A percentile compares a stretch with the other conserved stretches of the same genome.
Evolutionary conservation across 176 grass and related monocot species (phyloP).

Genomic region (Juncus effusus): DNA sequence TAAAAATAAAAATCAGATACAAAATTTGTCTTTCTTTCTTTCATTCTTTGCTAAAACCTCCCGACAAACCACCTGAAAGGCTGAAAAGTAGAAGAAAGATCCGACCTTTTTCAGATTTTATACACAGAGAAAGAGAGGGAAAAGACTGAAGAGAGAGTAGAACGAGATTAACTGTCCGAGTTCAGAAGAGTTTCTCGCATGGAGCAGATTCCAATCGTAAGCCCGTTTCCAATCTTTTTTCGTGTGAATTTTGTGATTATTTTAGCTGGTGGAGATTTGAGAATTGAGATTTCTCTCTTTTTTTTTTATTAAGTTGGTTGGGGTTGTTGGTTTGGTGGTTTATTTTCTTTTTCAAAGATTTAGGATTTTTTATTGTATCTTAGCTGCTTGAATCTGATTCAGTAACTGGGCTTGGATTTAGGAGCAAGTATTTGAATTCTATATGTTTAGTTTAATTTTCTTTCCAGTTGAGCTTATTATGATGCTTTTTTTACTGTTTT

Average conservation of each 20-base stretch:
- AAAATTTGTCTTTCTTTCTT: conserved; percentile 16
- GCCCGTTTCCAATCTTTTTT: conserved; percentile 1
- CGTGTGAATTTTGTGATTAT: conserved; percentile 6
- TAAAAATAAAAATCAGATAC: neutral
- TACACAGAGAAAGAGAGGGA: neutral
- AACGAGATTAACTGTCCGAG: neutral
- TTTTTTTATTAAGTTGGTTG: conserved; percentile 6
- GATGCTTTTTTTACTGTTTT: neutral
- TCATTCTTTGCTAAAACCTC: neutral
- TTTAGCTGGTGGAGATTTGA: neutral
- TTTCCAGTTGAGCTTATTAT: no score
- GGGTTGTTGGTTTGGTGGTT: conserved; percentile 9
- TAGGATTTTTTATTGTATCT: conserved; percentile 3
- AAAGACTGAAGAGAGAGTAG: conserved; percentile 1
- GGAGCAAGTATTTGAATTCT: no score
- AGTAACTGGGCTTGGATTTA: no score
- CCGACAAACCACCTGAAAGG: conserved; percentile 19
- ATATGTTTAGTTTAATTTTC: no score
- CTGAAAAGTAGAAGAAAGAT: conserved; percentile 13
- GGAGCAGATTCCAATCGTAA: conserved; percentile 29
- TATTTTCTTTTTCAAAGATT: neutral
- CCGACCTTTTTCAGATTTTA: conserved; percentile 12
- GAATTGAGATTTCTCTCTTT: neutral
- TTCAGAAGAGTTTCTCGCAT: conserved; percentile 3
- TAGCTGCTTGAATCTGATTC: no score